These are phyloP conservation scores for Blastobotrys mokoenaii DNA, from an alignment of 805 yeast species.

Conservation along the genomic window DNA sequence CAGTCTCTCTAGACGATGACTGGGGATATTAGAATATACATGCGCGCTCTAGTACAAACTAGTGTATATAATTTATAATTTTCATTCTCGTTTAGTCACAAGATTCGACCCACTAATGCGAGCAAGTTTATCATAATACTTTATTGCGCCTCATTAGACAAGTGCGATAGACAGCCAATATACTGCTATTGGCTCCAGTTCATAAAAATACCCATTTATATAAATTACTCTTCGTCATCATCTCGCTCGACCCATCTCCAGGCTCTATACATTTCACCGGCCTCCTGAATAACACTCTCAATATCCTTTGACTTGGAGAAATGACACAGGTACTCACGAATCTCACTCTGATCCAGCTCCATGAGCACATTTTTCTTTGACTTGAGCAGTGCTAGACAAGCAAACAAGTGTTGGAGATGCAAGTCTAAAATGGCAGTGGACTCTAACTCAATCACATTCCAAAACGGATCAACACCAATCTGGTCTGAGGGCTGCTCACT, in stretches of 20 bases:
- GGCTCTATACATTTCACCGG: slow-evolving; percentile 83
- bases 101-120: too few relatives aligned
- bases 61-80: too few relatives aligned
- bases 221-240: slow-evolving; percentile 3
- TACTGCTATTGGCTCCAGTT: too few relatives aligned
- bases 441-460: slow-evolving; percentile 39
- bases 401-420: slow-evolving; percentile 67
- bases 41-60: too few relatives aligned
- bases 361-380: slow-evolving; percentile 69
- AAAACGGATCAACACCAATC: slow-evolving; percentile 52
- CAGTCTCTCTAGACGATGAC: neutral
- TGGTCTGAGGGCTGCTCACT: slow-evolving; percentile 2
- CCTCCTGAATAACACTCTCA: slow-evolving; percentile 64
- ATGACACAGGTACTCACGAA: slow-evolving; percentile 61
- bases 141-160: too few relatives aligned
- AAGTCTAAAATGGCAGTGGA: slow-evolving; percentile 17
- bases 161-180: too few relatives aligned
- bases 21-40: neutral
- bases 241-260: slow-evolving; percentile 58
- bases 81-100: too few relatives aligned
- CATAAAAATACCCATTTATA: too few relatives aligned
- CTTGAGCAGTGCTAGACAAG: slow-evolving; percentile 69
- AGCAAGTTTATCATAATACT: too few relatives aligned
- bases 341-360: slow-evolving; percentile 87
- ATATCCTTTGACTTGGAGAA: slow-evolving; percentile 49